Percentiles rank a stretch among this genome's conserved stretches.
These are phyloP conservation scores for Rutstroemia sp. DNA, from an alignment of 2,329 filamentous ascomycete genomes.

Conservation along the genomic window DNA sequence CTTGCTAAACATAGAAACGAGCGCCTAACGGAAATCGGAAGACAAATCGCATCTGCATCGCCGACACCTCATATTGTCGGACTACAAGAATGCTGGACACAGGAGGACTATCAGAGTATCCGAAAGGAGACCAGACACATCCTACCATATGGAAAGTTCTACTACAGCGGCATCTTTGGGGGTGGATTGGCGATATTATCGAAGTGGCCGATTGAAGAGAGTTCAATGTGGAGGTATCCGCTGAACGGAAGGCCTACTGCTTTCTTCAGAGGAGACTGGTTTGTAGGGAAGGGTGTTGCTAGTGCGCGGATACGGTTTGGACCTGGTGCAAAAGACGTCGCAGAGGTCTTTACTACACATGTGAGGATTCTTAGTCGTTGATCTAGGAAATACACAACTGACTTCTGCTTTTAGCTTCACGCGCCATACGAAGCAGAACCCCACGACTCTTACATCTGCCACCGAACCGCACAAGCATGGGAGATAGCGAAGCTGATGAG, in stretches of 20 bases:
- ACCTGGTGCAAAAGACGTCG: slow-evolving; percentile 52
- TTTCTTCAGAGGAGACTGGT: slow-evolving; percentile 94
- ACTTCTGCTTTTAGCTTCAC: slow-evolving; percentile 53
- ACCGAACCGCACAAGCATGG: slow-evolving; percentile 90
- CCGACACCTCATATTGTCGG: slow-evolving; percentile 78
- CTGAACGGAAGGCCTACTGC: slow-evolving; percentile 89
- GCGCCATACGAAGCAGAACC: slow-evolving; percentile 78
- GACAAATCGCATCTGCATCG: slow-evolving; percentile 59
- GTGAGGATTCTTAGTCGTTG: slow-evolving; percentile 35
- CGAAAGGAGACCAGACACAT: slow-evolving; percentile 64
- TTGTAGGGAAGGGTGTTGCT: slow-evolving; percentile 88
- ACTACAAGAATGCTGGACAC: slow-evolving; percentile 93
- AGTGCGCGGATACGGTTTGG: slow-evolving; percentile 73
- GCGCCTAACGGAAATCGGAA: slow-evolving; percentile 77
- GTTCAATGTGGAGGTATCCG: slow-evolving; percentile 78
- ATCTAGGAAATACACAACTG: slow-evolving; percentile 23
- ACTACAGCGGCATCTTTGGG: slow-evolving; percentile 81
- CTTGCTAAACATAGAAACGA: slow-evolving; percentile 70
- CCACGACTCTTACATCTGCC: slow-evolving; percentile 80
- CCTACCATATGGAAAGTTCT: slow-evolving; percentile 89
- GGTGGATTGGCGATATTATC: slow-evolving; percentile 84
- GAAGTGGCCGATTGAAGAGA: slow-evolving; percentile 87
- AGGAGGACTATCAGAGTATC: slow-evolving; percentile 74
- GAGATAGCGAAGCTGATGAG: slow-evolving; percentile 86
- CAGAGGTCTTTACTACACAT: slow-evolving; percentile 92